Evolutionary conservation across 2,329 filamentous ascomycete species (phyloP).

Genomic region (Zymoseptoria passerinii): DNA sequence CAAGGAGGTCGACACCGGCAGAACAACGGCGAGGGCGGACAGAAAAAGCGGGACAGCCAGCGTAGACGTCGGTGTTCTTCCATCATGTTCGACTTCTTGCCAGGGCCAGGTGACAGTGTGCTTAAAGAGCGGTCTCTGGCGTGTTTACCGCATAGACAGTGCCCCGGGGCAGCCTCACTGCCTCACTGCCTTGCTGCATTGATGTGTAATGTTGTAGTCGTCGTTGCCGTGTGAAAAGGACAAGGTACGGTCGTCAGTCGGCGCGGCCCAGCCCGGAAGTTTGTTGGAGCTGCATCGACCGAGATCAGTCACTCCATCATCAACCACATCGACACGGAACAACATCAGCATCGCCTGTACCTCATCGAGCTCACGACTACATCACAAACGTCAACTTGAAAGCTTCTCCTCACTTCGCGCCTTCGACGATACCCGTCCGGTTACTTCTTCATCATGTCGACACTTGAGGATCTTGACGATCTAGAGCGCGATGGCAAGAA

Average conservation of each 20-base stretch:
- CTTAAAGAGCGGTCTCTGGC: neutral
- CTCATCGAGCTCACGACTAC: neutral
- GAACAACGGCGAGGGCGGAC: neutral
- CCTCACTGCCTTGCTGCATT: no score
- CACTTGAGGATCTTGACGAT: constrained; percentile 84
- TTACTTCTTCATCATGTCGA: constrained; percentile 57
- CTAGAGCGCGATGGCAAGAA: constrained; percentile 73
- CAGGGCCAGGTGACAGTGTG: neutral
- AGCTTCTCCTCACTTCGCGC: neutral
- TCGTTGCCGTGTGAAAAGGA: neutral
- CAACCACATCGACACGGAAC: neutral
- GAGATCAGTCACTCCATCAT: neutral
- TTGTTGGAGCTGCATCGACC: neutral
- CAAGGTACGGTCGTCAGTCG: neutral
- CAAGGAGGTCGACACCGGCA: neutral
- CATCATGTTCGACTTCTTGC: neutral
- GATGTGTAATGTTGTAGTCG: neutral
- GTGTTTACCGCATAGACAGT: neutral
- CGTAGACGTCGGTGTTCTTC: neutral
- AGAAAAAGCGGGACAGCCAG: neutral
- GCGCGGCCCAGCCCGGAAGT: neutral
- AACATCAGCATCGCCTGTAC: neutral
- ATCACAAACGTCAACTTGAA: neutral
- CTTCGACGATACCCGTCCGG: neutral
- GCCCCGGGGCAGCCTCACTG: neutral